Conservation (phyloP, 371 early-diverging fungal genomes). For the Rhizopus delemar region DNA sequence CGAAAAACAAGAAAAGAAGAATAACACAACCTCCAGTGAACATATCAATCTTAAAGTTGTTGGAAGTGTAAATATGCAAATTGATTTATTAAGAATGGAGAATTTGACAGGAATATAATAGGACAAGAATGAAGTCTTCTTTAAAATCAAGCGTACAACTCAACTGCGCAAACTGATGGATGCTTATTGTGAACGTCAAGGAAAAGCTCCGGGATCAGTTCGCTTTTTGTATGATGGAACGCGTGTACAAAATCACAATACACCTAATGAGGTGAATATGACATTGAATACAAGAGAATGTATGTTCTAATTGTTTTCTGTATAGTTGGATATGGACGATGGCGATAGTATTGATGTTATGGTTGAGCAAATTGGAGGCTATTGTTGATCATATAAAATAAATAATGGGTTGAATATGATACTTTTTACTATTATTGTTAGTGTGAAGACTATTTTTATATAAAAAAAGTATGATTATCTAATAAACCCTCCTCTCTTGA, state of each 20-base stretch:
- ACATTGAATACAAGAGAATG: background rate
- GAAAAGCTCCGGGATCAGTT: constrained; percentile 73
- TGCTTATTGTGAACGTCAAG: constrained; percentile 81
- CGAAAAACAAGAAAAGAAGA: constrained; percentile 54
- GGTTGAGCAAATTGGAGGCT: constrained; percentile 90
- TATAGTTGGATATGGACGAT: constrained; percentile 92
- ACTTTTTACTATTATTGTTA: too few species aligned
- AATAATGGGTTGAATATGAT: too few species aligned
- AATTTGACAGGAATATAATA: constrained; percentile 34
- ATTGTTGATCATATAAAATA: too few species aligned
- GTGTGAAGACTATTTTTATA: too few species aligned
- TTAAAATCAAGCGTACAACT: constrained; percentile 92
- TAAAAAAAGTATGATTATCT: too few species aligned
- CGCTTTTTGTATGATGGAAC: constrained; percentile 90
- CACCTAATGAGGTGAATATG: constrained; percentile 75
- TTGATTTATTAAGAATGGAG: background rate
- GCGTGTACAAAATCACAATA: constrained; percentile 72
- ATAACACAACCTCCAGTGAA: constrained; percentile 51
- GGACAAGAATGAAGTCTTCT: constrained; percentile 82
- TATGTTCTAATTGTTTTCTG: background rate
- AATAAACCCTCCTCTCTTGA: too few species aligned
- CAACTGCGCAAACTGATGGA: constrained; percentile 91
- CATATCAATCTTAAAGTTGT: constrained; percentile 91
- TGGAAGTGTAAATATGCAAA: constrained; percentile 66
- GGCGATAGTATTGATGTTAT: constrained; percentile 92